These are phyloP conservation scores for Coemansia sp. DNA, from an alignment of 192 early-diverging fungal genomes.

Conservation along the genomic window DNA sequence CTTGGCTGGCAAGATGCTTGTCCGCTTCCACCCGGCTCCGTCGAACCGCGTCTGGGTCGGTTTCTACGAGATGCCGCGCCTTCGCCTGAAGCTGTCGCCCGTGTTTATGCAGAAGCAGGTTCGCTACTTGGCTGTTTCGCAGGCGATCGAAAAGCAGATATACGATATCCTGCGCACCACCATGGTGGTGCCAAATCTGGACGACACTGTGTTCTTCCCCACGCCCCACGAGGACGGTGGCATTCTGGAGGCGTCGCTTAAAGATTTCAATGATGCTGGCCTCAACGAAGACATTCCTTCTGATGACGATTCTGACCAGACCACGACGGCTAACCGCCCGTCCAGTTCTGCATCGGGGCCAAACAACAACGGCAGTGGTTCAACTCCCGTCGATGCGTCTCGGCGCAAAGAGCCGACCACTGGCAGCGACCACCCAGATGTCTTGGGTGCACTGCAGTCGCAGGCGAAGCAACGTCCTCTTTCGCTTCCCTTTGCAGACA, in stretches of 20 bases:
- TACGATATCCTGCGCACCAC: conserved; percentile 76
- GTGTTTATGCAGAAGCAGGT: conserved; percentile 85
- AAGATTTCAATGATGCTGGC: conserved; percentile 31
- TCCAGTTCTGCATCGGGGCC: not conserved
- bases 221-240: conserved; percentile 56
- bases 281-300: conserved; percentile 15
- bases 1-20: conserved; percentile 70
- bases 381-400: not conserved
- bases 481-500: conserved; percentile 1
- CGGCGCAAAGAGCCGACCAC: not conserved
- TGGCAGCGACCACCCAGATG: not conserved
- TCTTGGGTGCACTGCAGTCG: not conserved
- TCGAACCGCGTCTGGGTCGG: conserved; percentile 87
- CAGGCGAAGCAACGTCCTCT: conserved; percentile 4
- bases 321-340: not conserved
- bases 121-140: conserved; percentile 72
- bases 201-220: conserved; percentile 78
- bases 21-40: conserved; percentile 77
- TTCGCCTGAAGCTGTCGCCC: conserved; percentile 73
- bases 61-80: conserved; percentile 73
- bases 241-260: conserved; percentile 57
- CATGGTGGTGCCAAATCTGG: conserved; percentile 86
- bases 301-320: not conserved
- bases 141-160: conserved; percentile 82
- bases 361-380: not conserved